Evolutionary conservation across 1,139 yeast genomes (phyloP).

Genomic region (Candida sp.): DNA sequence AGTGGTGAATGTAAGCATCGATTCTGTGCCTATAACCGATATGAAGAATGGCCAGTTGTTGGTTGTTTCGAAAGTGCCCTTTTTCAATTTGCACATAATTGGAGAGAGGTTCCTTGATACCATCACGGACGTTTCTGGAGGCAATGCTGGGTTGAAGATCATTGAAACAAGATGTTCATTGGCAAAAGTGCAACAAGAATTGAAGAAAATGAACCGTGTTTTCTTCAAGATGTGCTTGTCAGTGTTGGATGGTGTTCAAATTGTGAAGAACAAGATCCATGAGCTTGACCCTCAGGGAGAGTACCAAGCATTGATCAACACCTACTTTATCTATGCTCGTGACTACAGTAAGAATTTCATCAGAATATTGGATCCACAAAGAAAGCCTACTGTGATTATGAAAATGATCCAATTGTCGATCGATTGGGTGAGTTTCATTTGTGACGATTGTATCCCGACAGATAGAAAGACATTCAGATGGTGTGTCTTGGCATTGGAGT

Average conservation of each 20-base stretch:
- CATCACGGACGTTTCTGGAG: slow-evolving; percentile 56
- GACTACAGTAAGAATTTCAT: slow-evolving; percentile 84
- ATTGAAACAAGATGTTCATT: slow-evolving; percentile 73
- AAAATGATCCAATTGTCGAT: slow-evolving; percentile 77
- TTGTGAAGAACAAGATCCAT: slow-evolving; percentile 51
- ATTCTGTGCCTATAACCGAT: slow-evolving; percentile 47
- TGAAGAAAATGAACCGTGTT: slow-evolving; percentile 66
- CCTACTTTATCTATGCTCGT: slow-evolving; percentile 78
- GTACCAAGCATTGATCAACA: slow-evolving; percentile 79
- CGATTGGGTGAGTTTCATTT: slow-evolving; percentile 91
- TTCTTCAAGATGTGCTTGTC: slow-evolving; percentile 74
- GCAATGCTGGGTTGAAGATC: slow-evolving; percentile 38
- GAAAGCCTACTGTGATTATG: slow-evolving; percentile 73
- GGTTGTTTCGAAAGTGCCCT: slow-evolving; percentile 57
- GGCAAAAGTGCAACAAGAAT: slow-evolving; percentile 75
- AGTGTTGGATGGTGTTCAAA: slow-evolving; percentile 66
- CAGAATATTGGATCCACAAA: slow-evolving; percentile 62
- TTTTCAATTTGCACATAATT: slow-evolving; percentile 38
- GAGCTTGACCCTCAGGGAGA: slow-evolving; percentile 51
- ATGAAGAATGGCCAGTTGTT: slow-evolving; percentile 74
- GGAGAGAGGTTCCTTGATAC: slow-evolving; percentile 53
- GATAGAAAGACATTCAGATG: slow-evolving; percentile 92
- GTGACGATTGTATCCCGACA: slow-evolving; percentile 94
- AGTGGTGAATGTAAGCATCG: slow-evolving; percentile 61
- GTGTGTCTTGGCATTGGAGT: slow-evolving; percentile 96